These are phyloP conservation scores for Pichia ethanolica DNA, from an alignment of 805 yeast genomes.

Conservation along the genomic window DNA sequence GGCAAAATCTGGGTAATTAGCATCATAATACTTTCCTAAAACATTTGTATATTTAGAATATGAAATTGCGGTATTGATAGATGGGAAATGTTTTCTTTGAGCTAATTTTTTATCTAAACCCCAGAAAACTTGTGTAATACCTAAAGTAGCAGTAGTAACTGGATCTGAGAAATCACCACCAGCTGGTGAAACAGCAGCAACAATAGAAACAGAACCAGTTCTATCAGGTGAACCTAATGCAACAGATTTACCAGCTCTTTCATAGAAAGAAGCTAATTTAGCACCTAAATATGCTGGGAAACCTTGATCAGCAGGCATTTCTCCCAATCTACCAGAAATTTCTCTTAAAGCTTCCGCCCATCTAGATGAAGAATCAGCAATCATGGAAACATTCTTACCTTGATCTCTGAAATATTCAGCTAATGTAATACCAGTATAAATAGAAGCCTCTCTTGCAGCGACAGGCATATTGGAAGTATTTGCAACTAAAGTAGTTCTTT, in stretches of 20 bases:
- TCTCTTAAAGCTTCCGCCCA: conserved; percentile 99
- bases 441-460: conserved; percentile 99
- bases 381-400: conserved; percentile 98
- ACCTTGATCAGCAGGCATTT: conserved; percentile 99
- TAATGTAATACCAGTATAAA: conserved; percentile 96
- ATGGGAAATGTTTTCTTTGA: conserved; percentile 99
- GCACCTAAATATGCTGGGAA: conserved; percentile 99
- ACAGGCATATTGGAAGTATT: conserved; percentile 99
- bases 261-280: conserved; percentile 96
- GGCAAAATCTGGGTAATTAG: conserved; percentile 87
- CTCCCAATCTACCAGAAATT: conserved; percentile 99
- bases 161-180: conserved; percentile 99
- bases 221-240: conserved; percentile 96
- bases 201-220: conserved; percentile 96
- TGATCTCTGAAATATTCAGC: conserved; percentile 99
- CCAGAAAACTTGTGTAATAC: conserved; percentile 99
- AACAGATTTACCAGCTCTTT: conserved; percentile 96
- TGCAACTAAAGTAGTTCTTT: conserved; percentile 97
- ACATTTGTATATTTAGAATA: conserved; percentile 94
- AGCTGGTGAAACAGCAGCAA: conserved; percentile 99
- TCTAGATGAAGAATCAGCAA: conserved; percentile 99
- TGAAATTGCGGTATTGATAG: conserved; percentile 91
- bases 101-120: conserved; percentile 98
- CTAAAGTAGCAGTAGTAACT: conserved; percentile 94
- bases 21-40: conserved; percentile 76